A percentile compares a stretch with the other conserved stretches of the same genome.
Conservation (phyloP, 1,284 basidiomycete genomes). For the Meira miltonrushii region DNA sequence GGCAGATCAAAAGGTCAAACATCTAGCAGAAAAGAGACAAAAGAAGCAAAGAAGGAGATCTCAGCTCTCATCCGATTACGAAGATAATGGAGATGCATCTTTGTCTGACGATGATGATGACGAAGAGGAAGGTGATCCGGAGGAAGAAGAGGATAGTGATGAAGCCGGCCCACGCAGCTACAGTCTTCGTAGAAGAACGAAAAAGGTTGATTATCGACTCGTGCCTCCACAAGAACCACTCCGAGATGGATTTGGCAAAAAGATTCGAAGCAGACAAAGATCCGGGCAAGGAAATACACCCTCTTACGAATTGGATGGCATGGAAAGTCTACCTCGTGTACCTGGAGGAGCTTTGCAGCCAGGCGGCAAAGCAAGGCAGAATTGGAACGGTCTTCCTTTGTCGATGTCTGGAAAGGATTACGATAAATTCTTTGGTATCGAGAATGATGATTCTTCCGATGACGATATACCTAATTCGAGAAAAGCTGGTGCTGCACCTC, state of each 20-base stretch:
- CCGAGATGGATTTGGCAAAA: slow-evolving; percentile 42
- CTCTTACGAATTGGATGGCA: slow-evolving; percentile 7
- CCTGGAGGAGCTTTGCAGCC: background rate
- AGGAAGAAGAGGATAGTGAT: slow-evolving; percentile 28
- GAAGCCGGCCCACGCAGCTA: slow-evolving; percentile 15
- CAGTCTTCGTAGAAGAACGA: slow-evolving; percentile 40
- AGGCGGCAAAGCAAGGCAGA: slow-evolving; percentile 33
- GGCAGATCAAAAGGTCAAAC: slow-evolving; percentile 4
- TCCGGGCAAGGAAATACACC: background rate
- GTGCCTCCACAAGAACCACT: slow-evolving; percentile 35
- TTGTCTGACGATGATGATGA: slow-evolving; percentile 30
- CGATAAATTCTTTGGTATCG: slow-evolving; percentile 44
- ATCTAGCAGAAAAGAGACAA: background rate
- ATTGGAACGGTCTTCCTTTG: slow-evolving; percentile 37
- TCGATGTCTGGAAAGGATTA: slow-evolving; percentile 49
- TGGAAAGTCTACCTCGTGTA: background rate
- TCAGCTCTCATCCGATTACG: slow-evolving; percentile 12
- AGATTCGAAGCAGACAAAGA: background rate
- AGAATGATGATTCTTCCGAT: slow-evolving; percentile 43
- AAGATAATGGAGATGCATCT: slow-evolving; percentile 11
- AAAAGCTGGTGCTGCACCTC: slow-evolving; percentile 24
- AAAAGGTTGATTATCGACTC: slow-evolving; percentile 49
- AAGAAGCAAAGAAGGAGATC: background rate
- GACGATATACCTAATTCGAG: slow-evolving; percentile 29
- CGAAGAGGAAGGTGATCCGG: slow-evolving; percentile 25